phyloP scores from a whole-genome alignment of 2,329 filamentous ascomycete genomes.

The Aureobasidium zeae region DNA sequence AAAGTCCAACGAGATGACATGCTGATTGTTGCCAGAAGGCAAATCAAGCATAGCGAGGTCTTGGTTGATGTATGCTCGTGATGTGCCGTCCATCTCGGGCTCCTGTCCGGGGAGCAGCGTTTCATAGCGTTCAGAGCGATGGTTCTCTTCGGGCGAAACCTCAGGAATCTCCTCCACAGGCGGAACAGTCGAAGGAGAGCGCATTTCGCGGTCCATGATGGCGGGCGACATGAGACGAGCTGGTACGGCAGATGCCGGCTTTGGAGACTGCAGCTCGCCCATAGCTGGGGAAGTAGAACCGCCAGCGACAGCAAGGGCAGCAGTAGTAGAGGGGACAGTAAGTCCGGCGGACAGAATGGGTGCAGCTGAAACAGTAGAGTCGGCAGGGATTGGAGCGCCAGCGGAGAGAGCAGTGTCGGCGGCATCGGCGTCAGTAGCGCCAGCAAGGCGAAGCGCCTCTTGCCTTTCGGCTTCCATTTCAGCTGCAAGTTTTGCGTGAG shows the following conservation, averaged over 20 bases:
- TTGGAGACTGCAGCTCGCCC: not conserved
- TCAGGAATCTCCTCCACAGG: slow-evolving; percentile 22
- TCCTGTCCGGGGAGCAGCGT: slow-evolving; percentile 26
- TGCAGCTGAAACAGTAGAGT: not conserved
- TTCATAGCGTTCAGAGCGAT: slow-evolving; percentile 27
- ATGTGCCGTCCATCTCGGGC: slow-evolving; percentile 3
- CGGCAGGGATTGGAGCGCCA: no score
- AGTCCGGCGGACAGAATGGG: not conserved
- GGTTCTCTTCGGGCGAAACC: slow-evolving; percentile 27
- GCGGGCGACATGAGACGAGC: slow-evolving; percentile 10
- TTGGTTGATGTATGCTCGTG: not conserved
- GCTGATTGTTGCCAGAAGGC: slow-evolving; percentile 9
- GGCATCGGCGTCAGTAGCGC: no score
- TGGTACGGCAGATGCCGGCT: slow-evolving; percentile 15
- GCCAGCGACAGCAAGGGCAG: not conserved
- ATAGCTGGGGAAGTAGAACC: not conserved
- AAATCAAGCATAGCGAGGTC: not conserved
- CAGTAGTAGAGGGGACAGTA: not conserved
- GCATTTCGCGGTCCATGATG: slow-evolving; percentile 16
- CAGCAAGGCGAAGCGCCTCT: no score
- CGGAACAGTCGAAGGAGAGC: slow-evolving; percentile 28
- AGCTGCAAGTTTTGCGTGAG: no score
- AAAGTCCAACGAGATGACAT: slow-evolving; percentile 25
- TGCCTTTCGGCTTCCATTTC: no score
- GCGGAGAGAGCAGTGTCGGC: no score